phyloP scores from a whole-genome alignment of 768 basidiomycete species.

The Boletus insuetus region DNA sequence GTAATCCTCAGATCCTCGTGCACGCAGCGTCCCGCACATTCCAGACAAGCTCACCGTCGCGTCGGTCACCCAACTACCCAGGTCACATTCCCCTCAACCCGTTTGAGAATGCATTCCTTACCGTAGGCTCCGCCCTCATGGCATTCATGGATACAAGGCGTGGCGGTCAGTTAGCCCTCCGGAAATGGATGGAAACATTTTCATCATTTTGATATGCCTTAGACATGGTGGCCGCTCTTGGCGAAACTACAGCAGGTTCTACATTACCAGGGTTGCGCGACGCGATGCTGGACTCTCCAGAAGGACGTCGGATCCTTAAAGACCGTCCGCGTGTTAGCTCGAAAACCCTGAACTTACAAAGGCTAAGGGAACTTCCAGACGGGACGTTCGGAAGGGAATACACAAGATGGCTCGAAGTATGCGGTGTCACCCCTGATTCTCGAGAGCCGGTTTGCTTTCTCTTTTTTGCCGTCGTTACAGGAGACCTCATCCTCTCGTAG shows the following conservation, averaged over 20 bases:
- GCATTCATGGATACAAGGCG: constrained; percentile 77
- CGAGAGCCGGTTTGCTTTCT: constrained; percentile 68
- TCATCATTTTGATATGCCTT: neutral
- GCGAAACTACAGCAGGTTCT: constrained; percentile 86
- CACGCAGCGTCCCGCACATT: constrained; percentile 8
- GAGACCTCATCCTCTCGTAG: constrained; percentile 39
- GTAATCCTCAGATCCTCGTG: neutral
- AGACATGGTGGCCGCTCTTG: constrained; percentile 96
- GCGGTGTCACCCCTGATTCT: constrained; percentile 91
- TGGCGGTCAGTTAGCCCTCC: constrained; percentile 63
- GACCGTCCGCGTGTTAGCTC: constrained; percentile 83
- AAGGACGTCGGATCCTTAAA: constrained; percentile 82
- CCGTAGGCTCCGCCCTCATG: constrained; percentile 82
- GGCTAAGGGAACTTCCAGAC: constrained; percentile 63
- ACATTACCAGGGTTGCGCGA: constrained; percentile 75
- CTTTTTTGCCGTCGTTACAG: neutral
- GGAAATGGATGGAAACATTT: neutral
- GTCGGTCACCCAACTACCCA: constrained; percentile 54
- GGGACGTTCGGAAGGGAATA: constrained; percentile 88
- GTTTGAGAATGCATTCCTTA: constrained; percentile 83
- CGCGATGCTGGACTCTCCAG: constrained; percentile 69
- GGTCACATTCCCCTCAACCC: constrained; percentile 80
- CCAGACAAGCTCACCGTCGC: constrained; percentile 7
- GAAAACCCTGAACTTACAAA: constrained; percentile 66
- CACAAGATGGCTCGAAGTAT: constrained; percentile 83